Conservation (phyloP, 495 filamentous ascomycete genomes). For the Penicillium cataractarum region DNA sequence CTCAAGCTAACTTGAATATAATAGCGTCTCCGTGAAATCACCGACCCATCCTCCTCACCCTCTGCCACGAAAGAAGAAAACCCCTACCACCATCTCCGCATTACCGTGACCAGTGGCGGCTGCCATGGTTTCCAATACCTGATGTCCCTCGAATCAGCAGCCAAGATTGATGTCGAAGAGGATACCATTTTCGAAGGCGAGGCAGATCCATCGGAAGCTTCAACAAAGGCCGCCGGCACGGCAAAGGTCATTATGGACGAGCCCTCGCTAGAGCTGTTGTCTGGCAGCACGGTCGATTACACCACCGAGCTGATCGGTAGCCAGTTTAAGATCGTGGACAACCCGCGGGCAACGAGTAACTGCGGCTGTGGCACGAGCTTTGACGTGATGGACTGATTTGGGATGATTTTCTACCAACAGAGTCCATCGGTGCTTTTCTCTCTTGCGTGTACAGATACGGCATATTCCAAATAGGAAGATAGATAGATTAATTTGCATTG, state of each 20-base stretch:
- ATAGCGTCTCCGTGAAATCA: constrained; percentile 69
- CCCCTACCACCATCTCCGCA: constrained; percentile 80
- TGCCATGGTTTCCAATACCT: constrained; percentile 99
- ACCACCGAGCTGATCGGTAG: constrained; percentile 97
- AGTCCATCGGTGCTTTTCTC: constrained; percentile 5
- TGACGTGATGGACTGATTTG: constrained; percentile 71
- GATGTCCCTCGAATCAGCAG: constrained; percentile 74
- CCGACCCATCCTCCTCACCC: constrained; percentile 46
- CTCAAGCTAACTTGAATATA: constrained; percentile 22
- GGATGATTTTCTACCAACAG: not conserved
- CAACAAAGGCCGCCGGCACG: constrained; percentile 46
- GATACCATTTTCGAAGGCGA: constrained; percentile 66
- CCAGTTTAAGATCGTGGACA: constrained; percentile 95
- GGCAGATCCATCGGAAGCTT: constrained; percentile 21
- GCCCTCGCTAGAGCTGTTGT: constrained; percentile 83
- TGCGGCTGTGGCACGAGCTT: constrained; percentile 99
- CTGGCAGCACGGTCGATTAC: constrained; percentile 92
- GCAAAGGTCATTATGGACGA: constrained; percentile 91
- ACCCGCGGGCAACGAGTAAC: constrained; percentile 86
- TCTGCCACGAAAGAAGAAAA: constrained; percentile 67
- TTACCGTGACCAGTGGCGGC: constrained; percentile 88
- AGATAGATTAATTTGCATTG: constrained; percentile 33
- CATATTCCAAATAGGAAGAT: constrained; percentile 18
- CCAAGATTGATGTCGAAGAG: constrained; percentile 66
- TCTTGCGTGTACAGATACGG: constrained; percentile 28